These are phyloP conservation scores for Trematosphaeria pertusa DNA, from an alignment of 2,329 filamentous ascomycete genomes.

Conservation along the genomic window DNA sequence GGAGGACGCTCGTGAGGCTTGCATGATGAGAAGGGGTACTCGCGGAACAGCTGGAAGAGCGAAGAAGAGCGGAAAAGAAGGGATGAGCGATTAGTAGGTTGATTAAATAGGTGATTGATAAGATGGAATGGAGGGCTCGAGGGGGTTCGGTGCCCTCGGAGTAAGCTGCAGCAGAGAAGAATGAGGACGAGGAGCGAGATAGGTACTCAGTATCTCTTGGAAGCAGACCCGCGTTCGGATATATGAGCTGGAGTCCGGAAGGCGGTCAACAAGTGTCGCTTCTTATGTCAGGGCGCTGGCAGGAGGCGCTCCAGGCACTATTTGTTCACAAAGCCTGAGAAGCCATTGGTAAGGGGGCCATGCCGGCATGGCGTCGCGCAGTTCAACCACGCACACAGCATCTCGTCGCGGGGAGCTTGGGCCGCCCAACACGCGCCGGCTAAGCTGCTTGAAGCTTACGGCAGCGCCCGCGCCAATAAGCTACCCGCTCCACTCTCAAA, in stretches of 20 bases:
- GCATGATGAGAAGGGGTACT: slow-evolving; percentile 41
- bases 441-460: slow-evolving; percentile 4
- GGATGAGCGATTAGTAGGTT: slow-evolving; percentile 7
- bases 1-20: slow-evolving; percentile 51
- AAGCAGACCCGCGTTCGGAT: slow-evolving; percentile 6
- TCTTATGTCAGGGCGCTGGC: slow-evolving; percentile 2
- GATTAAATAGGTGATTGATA: slow-evolving; percentile 12
- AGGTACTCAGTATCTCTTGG: slow-evolving; percentile 1
- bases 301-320: slow-evolving; percentile 11
- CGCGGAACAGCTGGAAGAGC: slow-evolving; percentile 6
- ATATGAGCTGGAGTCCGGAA: slow-evolving; percentile 4
- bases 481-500: too few relatives aligned
- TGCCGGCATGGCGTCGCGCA: slow-evolving; percentile 10
- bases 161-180: slow-evolving; percentile 2
- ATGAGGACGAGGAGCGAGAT: slow-evolving; percentile 9
- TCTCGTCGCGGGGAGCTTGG: slow-evolving; percentile 12
- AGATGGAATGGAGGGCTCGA: slow-evolving; percentile 10
- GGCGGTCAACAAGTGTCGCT: slow-evolving; percentile 17
- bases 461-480: background rate
- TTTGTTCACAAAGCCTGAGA: slow-evolving; percentile 3
- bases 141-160: background rate
- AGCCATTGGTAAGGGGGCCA: slow-evolving; percentile 6
- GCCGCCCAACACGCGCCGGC: slow-evolving; percentile 5
- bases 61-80: slow-evolving; percentile 5
- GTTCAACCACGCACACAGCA: slow-evolving; percentile 18